Conservation (phyloP, 257 asterid species). For the Lavandula angustifolia region DNA sequence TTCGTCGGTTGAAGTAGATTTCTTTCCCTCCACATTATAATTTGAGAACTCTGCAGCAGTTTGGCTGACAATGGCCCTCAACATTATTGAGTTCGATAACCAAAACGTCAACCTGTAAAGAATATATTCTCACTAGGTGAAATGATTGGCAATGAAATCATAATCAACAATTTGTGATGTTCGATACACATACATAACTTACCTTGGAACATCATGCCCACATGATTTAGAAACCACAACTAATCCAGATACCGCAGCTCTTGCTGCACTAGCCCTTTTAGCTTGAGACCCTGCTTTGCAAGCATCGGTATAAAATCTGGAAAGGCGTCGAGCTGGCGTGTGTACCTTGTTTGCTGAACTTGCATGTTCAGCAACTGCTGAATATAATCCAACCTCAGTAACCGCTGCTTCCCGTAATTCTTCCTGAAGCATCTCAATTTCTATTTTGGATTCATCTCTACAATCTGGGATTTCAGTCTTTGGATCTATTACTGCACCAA, state of each 20-base stretch:
- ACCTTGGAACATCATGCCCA: conserved; percentile 95
- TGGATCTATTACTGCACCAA: conserved; percentile 22
- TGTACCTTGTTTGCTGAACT: conserved; percentile 82
- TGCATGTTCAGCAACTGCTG: conserved; percentile 81
- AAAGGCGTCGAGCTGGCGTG: conserved; percentile 85
- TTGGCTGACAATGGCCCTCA: conserved; percentile 80
- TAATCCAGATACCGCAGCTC: conserved; percentile 78
- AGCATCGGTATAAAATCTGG: conserved; percentile 77
- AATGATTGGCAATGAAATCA: conserved; percentile 9
- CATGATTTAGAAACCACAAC: conserved; percentile 91
- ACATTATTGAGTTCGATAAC: conserved; percentile 83
- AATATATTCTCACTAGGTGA: conserved; percentile 6
- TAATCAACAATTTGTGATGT: conserved; percentile 2
- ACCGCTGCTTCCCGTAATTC: conserved; percentile 88
- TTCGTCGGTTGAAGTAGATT: conserved; percentile 43
- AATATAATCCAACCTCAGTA: conserved; percentile 76
- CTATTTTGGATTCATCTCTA: conserved; percentile 47
- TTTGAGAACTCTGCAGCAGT: conserved; percentile 50
- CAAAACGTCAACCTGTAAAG: conserved; percentile 82
- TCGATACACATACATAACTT: conserved; percentile 17
- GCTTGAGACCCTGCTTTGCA: conserved; percentile 55
- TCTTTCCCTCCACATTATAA: conserved; percentile 25
- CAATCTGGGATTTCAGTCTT: conserved; percentile 34
- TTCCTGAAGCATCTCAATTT: conserved; percentile 74
- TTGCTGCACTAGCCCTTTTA: conserved; percentile 75